Conservation (phyloP, 2,329 filamentous ascomycete species). For the Fonsecaea multimorphosa region DNA sequence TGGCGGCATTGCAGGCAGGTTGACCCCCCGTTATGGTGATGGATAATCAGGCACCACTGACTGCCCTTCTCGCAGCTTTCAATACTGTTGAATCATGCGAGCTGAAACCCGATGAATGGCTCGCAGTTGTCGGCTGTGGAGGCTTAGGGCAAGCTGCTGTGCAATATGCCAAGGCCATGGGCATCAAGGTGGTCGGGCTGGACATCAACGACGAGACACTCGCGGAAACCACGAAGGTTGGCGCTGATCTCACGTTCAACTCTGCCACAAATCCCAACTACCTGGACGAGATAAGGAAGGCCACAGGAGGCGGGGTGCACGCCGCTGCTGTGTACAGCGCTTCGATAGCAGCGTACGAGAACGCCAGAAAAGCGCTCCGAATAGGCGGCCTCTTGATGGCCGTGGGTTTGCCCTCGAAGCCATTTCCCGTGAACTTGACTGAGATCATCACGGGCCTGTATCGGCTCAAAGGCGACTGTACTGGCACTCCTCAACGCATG, state of each 20-base stretch:
- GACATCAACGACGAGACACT: slow-evolving; percentile 49
- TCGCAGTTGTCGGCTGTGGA: slow-evolving; percentile 37
- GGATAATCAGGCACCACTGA: neutral
- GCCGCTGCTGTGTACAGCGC: slow-evolving; percentile 23
- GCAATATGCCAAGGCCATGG: slow-evolving; percentile 42
- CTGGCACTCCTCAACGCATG: slow-evolving; percentile 5
- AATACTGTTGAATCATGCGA: slow-evolving; percentile 9
- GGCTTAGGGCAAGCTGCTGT: slow-evolving; percentile 39
- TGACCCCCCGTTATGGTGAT: neutral
- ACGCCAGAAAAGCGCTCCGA: slow-evolving; percentile 14
- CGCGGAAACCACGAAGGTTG: slow-evolving; percentile 45
- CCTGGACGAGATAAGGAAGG: slow-evolving; percentile 5
- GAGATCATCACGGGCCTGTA: neutral
- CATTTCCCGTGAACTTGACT: neutral
- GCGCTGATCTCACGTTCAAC: neutral
- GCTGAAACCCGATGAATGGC: slow-evolving; percentile 33
- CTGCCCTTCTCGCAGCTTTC: slow-evolving; percentile 1
- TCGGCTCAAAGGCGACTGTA: neutral
- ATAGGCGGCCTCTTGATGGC: slow-evolving; percentile 20
- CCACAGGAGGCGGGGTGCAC: slow-evolving; percentile 9
- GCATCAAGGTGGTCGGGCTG: slow-evolving; percentile 9
- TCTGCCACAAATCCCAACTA: slow-evolving; percentile 6
- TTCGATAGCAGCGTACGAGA: slow-evolving; percentile 20
- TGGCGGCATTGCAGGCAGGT: slow-evolving; percentile 11
- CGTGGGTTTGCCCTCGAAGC: neutral